Evolutionary conservation across 768 basidiomycete genomes (phyloP), one percentile per base, ranked within the genome.

Genomic region (Dentipellis fragilis): DNA sequence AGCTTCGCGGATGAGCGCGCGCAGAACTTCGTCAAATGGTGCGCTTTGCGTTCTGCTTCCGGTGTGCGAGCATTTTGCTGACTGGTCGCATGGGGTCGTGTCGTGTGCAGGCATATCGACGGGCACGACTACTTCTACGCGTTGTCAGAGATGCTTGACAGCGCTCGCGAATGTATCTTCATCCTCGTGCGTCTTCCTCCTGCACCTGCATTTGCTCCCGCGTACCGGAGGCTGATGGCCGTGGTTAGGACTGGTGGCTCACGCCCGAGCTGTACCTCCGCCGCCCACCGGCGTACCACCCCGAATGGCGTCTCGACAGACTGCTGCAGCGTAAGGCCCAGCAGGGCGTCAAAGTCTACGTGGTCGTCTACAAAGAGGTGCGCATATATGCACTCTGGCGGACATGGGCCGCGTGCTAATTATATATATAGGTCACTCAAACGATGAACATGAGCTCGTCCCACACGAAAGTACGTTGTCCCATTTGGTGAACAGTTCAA

Each of bases 91-190:
- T 35, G 39, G 6, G 5, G 10, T 5, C 55, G 11, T 29, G 29
- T 29, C 29, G 29, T 6, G 29, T 29, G 29, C 52, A 82, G 86
- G 85, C 92, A 93, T 66, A 79, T 95, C 49, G 94, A 95, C 63
- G 95, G 95, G 0, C 91, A 96, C 56, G 94, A 98, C 71, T 98
- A 95, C 68, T 89, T 97, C 79, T 97, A 87, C 80, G 94, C 95
- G 0, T 67, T 96, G 37, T 91, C 90, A 1, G 92, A 95, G 70
- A 75, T 94, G 70, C 75, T 97, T n/a, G 87, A 89, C 49, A 79
- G 72, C 36, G 89, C 90, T 2, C 78, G 78, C 56, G 88, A 95
- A 64, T 81, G 71, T 34, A 96, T 98, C 65, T 94, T 91, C 69
- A 96, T 98, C 60, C 63, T 89, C 59, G 93, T 86, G 54, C 6